These are phyloP conservation scores for Barnettozyma hawaiiensis DNA, from an alignment of 1,139 yeast species.

Conservation along the genomic window DNA sequence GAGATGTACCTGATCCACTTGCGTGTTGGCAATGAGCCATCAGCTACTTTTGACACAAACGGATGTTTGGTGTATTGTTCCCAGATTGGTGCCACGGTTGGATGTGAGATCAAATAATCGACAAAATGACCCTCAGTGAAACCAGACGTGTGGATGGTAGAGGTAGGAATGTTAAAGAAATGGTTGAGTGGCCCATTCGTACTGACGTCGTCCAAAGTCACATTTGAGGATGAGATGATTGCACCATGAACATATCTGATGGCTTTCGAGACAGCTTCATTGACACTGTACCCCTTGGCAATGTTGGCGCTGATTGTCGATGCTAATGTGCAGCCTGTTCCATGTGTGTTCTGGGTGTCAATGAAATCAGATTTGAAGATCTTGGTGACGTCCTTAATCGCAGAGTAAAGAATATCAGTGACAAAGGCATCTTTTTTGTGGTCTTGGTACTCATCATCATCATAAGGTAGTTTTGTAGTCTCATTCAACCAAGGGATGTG, in stretches of 20 bases:
- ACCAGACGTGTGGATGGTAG: slow-evolving; percentile 10
- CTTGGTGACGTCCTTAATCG: slow-evolving; percentile 33
- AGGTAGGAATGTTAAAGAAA: slow-evolving; percentile 28
- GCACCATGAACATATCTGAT: slow-evolving; percentile 66
- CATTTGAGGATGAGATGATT: slow-evolving; percentile 36
- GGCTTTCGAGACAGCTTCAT: slow-evolving; percentile 48
- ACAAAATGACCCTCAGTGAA: slow-evolving; percentile 36
- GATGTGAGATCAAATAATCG: slow-evolving; percentile 51
- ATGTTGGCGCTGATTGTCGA: slow-evolving; percentile 75
- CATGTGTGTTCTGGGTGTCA: slow-evolving; percentile 61
- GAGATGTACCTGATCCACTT: slow-evolving; percentile 54
- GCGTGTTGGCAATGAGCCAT: slow-evolving; percentile 43
- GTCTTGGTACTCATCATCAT: neutral
- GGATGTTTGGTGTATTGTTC: slow-evolving; percentile 52
- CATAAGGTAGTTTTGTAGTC: neutral
- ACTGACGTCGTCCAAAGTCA: slow-evolving; percentile 43
- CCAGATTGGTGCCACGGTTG: slow-evolving; percentile 54
- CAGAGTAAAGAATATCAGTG: slow-evolving; percentile 58
- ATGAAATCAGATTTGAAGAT: slow-evolving; percentile 47
- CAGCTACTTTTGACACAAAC: slow-evolving; percentile 51
- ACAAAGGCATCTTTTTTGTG: slow-evolving; percentile 28
- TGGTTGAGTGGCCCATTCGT: slow-evolving; percentile 71
- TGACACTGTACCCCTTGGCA: slow-evolving; percentile 46
- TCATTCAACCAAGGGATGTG: slow-evolving; percentile 49
- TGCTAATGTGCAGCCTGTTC: slow-evolving; percentile 88